Conservation (phyloP, 2,329 filamentous ascomycete genomes). For the Aspergillus ustus region DNA sequence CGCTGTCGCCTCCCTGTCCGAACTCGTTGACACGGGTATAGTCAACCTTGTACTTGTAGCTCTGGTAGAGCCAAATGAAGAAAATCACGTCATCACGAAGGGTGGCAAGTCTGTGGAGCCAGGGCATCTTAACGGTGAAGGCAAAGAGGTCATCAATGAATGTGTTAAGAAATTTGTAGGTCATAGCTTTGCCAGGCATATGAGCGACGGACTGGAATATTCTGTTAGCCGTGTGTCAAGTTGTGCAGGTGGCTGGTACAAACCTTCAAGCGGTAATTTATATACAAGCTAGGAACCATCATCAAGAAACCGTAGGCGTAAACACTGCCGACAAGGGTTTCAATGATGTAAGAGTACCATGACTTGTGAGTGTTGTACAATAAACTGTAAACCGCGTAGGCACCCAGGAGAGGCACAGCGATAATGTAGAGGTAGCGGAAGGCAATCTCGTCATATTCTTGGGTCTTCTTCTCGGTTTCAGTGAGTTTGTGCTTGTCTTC, state of each 20-base stretch:
- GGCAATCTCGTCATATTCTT: constrained; percentile 96
- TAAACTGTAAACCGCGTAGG: constrained; percentile 89
- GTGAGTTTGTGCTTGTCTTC: constrained; percentile 97
- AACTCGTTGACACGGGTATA: constrained; percentile 96
- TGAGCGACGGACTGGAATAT: constrained; percentile 72
- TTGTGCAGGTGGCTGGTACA: constrained; percentile 17
- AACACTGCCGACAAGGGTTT: constrained; percentile 91
- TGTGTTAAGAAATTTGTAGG: constrained; percentile 97
- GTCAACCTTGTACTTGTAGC: constrained; percentile 89
- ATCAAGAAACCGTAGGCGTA: constrained; percentile 99
- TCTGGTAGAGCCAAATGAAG: constrained; percentile 96
- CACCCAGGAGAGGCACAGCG: constrained; percentile 84
- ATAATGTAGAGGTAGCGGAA: constrained; percentile 96
- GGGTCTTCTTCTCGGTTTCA: constrained; percentile 95
- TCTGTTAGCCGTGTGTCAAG: constrained; percentile 20
- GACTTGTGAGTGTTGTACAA: constrained; percentile 95
- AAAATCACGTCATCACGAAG: constrained; percentile 96
- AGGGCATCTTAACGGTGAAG: constrained; percentile 99
- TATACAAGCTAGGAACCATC: constrained; percentile 98
- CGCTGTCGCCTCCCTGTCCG: constrained; percentile 95
- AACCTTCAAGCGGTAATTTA: constrained; percentile 96
- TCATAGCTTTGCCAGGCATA: constrained; percentile 96
- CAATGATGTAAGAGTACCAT: constrained; percentile 96
- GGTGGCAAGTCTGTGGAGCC: constrained; percentile 88
- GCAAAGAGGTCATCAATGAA: constrained; percentile 99